These are phyloP conservation scores for Oryza glaberrima DNA, from an alignment of 176 grass and related monocot genomes.

Conservation along the genomic window DNA sequence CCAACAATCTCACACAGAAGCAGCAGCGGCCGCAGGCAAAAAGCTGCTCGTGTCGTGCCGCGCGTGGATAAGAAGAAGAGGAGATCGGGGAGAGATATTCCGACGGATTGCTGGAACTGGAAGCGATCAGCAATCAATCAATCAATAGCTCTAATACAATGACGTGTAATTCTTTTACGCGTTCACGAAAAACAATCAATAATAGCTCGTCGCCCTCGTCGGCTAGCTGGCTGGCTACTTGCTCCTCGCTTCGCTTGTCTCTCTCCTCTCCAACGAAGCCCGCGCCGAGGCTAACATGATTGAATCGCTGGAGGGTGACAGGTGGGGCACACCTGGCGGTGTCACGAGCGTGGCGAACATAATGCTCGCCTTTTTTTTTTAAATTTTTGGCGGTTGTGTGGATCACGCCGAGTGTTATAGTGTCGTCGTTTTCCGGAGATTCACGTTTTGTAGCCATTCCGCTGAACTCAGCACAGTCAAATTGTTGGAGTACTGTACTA, in stretches of 20 bases:
- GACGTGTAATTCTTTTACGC: no score
- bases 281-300: background rate
- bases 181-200: no score
- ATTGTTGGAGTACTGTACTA: no score
- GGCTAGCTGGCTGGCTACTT: background rate
- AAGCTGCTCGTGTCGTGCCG: no score
- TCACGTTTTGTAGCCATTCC: background rate
- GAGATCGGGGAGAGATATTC: background rate
- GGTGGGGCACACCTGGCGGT: background rate
- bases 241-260: background rate
- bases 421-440: background rate
- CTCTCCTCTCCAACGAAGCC: background rate
- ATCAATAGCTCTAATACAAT: background rate
- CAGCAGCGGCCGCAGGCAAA: no score
- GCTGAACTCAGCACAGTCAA: background rate
- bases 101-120: background rate
- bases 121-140: background rate
- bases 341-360: background rate
- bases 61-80: background rate
- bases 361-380: background rate
- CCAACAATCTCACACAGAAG: no score
- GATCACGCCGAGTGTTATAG: background rate
- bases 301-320: slow-evolving; percentile 7
- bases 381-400: background rate
- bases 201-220: no score